Conservation (phyloP, 192 early-diverging fungal genomes). For the Hyaloraphidium curvatum region DNA sequence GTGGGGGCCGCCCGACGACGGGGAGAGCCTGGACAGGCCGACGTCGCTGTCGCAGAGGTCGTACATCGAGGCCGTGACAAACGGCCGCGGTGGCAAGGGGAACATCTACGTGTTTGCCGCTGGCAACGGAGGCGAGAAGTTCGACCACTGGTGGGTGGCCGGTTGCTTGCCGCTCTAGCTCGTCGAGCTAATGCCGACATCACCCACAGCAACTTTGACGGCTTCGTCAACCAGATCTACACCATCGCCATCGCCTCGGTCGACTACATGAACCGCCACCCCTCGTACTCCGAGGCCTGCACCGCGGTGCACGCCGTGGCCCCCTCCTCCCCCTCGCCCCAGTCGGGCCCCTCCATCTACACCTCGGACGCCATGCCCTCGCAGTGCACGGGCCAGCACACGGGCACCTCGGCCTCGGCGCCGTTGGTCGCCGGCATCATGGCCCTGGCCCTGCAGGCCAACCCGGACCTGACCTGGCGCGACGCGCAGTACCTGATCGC, state of each 20-base stretch:
- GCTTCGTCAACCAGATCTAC: slow-evolving; percentile 89
- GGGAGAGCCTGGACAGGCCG: slow-evolving; percentile 66
- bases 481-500: slow-evolving; percentile 79
- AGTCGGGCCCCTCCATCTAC: slow-evolving; percentile 14
- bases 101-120: slow-evolving; percentile 86
- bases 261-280: slow-evolving; percentile 51
- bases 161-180: too few relatives aligned
- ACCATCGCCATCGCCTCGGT: slow-evolving; percentile 84
- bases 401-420: slow-evolving; percentile 90
- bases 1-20: slow-evolving; percentile 90
- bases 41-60: slow-evolving; percentile 58
- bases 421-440: slow-evolving; percentile 79
- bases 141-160: slow-evolving; percentile 95
- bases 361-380: slow-evolving; percentile 65
- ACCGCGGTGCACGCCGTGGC: slow-evolving; percentile 70
- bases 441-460: slow-evolving; percentile 54
- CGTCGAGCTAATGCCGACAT: too few relatives aligned
- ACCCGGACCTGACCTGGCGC: slow-evolving; percentile 87
- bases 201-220: slow-evolving; percentile 93
- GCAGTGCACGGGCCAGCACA: slow-evolving; percentile 56
- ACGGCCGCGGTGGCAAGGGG: slow-evolving; percentile 67
- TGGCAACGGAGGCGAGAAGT: slow-evolving; percentile 62
- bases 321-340: slow-evolving; percentile 74
- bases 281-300: slow-evolving; percentile 72
- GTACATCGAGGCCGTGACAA: slow-evolving; percentile 61